phyloP scores from a whole-genome alignment of 2,329 filamentous ascomycete genomes.

The Hypoxylon sp. region DNA sequence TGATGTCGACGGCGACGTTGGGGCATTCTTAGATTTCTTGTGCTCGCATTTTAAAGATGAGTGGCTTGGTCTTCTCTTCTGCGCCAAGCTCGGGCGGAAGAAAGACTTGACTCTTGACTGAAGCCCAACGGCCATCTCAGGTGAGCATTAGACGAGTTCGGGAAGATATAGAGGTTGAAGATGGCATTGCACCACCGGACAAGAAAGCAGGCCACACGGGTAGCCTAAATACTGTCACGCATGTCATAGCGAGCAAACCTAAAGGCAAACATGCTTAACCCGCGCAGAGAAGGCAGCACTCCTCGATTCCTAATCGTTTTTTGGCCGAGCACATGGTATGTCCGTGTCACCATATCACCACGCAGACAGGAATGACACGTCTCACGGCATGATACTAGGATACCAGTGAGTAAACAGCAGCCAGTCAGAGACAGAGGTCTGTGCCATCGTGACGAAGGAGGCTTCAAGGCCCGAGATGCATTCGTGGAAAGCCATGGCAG shows the following conservation, averaged over 20 bases:
- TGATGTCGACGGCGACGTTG: neutral
- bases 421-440: slow-evolving; percentile 23
- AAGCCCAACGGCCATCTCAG: slow-evolving; percentile 45
- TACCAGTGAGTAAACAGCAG: slow-evolving; percentile 19
- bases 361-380: slow-evolving; percentile 34
- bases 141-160: neutral
- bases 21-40: slow-evolving; percentile 18
- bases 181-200: slow-evolving; percentile 4
- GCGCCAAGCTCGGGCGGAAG: slow-evolving; percentile 42
- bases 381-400: slow-evolving; percentile 34
- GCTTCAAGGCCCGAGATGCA: slow-evolving; percentile 19
- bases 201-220: slow-evolving; percentile 3
- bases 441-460: slow-evolving; percentile 24
- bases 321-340: slow-evolving; percentile 30
- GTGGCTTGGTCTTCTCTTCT: slow-evolving; percentile 39
- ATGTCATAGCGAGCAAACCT: neutral
- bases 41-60: slow-evolving; percentile 19
- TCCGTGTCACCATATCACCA: slow-evolving; percentile 31
- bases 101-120: slow-evolving; percentile 45
- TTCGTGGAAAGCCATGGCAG: slow-evolving; percentile 5
- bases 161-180: slow-evolving; percentile 6
- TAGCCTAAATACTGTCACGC: slow-evolving; percentile 23
- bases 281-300: slow-evolving; percentile 2
- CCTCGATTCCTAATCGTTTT: slow-evolving; percentile 16
- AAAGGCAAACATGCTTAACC: slow-evolving; percentile 2